Base-by-base conservation (phyloP, 2,329 filamentous ascomycete species). In the Fusarium kyushuense region DNA sequence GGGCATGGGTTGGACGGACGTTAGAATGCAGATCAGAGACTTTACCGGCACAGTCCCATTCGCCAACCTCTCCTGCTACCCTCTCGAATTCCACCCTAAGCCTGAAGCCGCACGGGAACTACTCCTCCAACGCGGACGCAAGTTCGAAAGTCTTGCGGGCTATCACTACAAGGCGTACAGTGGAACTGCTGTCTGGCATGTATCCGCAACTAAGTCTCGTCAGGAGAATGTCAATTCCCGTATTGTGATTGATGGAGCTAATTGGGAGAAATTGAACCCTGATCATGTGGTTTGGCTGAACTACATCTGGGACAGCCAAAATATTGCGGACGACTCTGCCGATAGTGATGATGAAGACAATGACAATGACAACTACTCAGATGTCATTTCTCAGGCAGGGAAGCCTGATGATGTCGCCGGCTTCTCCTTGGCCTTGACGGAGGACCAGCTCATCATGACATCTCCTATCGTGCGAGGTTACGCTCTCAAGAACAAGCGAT, bases 161-260 rank as follows among this genome's bases (percentile, higher is more conserved):
- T 81, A 81, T 60, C 79, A 83, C 61, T 85, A 83, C 75, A 84
- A 83, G 73, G 73, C 79, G 32, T 85, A 84, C 67, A 77, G 73
- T 10, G 79, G 81, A 19, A 75, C 74, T 25, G 81, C 79, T 7
- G 74, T 80, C 55, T 66, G 70, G 53, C 67, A 78, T 46, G 65
- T 69, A 7, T 69, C 69, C 5, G 12, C 67, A 3, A 40, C 55
- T 12, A 74, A 69, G 63, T 63, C 71, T 1, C 70, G 72, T 6
- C 71, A 71, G 40, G 75, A 77, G 65, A 73, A 54, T 6, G 73
- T 76, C 12, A 69, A 75, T 48, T 76, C 74, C 1, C 75, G 76
- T 11, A 72, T 77, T n/a, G 76, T 78, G 21, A 70, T 76, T 25
- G 75, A 77, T 32, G 75, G 70, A 16, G 67, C 54, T 12, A 76